phyloP scores from a whole-genome alignment of 768 basidiomycete species.

The Hydnum rufescens region DNA sequence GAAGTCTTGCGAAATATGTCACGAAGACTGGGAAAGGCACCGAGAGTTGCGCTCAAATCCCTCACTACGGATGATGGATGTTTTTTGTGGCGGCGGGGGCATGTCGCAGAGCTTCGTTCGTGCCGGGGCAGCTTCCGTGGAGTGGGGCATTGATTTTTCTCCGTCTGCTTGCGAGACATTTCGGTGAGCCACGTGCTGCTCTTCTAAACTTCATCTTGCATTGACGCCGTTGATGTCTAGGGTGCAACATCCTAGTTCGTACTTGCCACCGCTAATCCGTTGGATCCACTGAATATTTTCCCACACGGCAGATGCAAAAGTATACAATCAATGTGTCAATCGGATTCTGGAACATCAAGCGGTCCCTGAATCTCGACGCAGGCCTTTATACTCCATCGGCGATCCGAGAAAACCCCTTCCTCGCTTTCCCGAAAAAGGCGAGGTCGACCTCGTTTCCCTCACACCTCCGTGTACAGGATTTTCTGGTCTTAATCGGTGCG shows the following conservation, averaged over 20 bases:
- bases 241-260: background rate
- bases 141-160: conserved; percentile 37
- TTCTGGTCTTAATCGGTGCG: conserved; percentile 33
- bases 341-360: conserved; percentile 33
- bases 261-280: background rate
- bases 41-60: background rate
- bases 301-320: conserved; percentile 21
- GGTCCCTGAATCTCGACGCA: conserved; percentile 36
- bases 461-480: conserved; percentile 74
- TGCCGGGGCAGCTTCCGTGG: background rate
- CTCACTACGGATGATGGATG: conserved; percentile 4
- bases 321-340: conserved; percentile 60
- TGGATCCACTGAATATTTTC: conserved; percentile 29
- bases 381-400: conserved; percentile 13
- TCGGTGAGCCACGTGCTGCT: conserved; percentile 22
- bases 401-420: background rate
- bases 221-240: background rate
- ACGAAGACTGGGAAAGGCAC: background rate
- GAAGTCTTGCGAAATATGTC: background rate
- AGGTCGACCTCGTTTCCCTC: conserved; percentile 40
- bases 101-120: conserved; percentile 3
- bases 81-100: conserved; percentile 10
- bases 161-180: conserved; percentile 54
- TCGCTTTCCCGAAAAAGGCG: conserved; percentile 24
- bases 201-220: background rate